A percentile compares a stretch with the other conserved stretches of the same genome.
Conservation (phyloP, 228 moss, liverwort and hornwort genomes). For the Sphagnum magellanicum region DNA sequence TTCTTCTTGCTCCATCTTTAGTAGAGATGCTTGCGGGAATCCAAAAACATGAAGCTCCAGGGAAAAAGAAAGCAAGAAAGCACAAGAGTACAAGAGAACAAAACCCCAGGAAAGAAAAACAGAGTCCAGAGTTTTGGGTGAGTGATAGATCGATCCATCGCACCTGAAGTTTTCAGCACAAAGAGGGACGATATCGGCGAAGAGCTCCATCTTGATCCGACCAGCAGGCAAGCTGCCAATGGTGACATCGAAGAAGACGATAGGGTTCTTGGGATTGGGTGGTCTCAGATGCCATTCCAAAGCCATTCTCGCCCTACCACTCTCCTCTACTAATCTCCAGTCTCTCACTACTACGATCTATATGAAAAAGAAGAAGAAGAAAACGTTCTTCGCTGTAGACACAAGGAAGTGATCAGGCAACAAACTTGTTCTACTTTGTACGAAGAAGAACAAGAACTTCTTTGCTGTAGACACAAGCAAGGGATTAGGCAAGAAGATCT, state of each 20-base stretch:
- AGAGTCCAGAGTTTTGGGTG: neutral
- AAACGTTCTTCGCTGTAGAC: too few species aligned
- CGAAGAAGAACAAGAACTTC: too few species aligned
- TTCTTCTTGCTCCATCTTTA: too few species aligned
- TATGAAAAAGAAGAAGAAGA: too few species aligned
- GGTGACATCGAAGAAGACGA: conserved; percentile 78
- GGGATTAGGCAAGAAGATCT: too few species aligned
- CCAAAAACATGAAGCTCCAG: too few species aligned
- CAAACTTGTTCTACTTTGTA: too few species aligned
- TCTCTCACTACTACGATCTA: too few species aligned
- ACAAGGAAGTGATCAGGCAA: too few species aligned
- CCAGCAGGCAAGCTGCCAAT: conserved; percentile 72
- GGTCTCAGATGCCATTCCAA: conserved; percentile 72
- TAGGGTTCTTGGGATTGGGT: conserved; percentile 65
- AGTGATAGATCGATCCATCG: neutral
- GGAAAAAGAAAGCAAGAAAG: neutral
- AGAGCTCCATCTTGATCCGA: conserved; percentile 79
- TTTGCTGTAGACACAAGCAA: too few species aligned
- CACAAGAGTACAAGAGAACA: neutral
- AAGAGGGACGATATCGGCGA: conserved; percentile 59
- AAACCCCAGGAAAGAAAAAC: neutral
- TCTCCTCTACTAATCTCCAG: too few species aligned
- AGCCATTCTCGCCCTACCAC: neutral
- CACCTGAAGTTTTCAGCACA: conserved; percentile 76
- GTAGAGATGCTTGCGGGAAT: too few species aligned